A percentile compares a stretch with the other conserved stretches of the same genome.
Evolutionary conservation across 1,139 yeast genomes (phyloP).

Genomic region (Saccharomyces hybrid): DNA sequence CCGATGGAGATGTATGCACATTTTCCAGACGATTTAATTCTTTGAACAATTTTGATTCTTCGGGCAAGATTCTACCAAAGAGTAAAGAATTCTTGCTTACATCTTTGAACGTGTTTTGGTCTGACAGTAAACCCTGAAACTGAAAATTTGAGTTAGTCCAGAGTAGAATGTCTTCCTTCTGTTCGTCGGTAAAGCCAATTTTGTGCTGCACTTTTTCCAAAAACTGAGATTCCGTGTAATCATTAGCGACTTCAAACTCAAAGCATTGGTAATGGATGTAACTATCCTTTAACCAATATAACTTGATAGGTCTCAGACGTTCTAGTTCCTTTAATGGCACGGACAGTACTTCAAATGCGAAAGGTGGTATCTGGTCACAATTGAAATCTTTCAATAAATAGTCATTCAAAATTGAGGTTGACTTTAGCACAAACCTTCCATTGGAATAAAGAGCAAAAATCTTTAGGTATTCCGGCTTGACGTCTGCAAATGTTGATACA

Average conservation of each 20-base stretch:
- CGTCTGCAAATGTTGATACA: constrained; percentile 47
- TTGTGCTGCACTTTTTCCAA: constrained; percentile 50
- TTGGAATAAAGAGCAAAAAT: constrained; percentile 57
- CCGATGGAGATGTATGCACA: constrained; percentile 4
- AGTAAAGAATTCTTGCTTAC: constrained; percentile 28
- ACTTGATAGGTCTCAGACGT: constrained; percentile 55
- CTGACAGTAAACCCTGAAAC: constrained; percentile 31
- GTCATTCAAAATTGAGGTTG: constrained; percentile 32
- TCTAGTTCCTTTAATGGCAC: constrained; percentile 74
- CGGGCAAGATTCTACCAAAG: constrained; percentile 38
- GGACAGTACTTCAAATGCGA: constrained; percentile 70
- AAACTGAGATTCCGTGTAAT: constrained; percentile 51
- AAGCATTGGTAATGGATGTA: constrained; percentile 58
- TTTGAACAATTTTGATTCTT: constrained; percentile 27
- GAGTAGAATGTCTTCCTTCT: constrained; percentile 44
- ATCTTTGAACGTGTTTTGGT: constrained; percentile 25
- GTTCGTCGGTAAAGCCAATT: constrained; percentile 44
- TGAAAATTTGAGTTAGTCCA: constrained; percentile 34
- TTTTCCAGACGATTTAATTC: constrained; percentile 14
- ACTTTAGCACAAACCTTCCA: constrained; percentile 37
- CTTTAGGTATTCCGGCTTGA: constrained; percentile 58
- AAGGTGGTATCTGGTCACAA: constrained; percentile 40
- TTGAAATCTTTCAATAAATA: constrained; percentile 45
- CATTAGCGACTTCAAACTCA: constrained; percentile 62
- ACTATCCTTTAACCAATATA: constrained; percentile 56